Evolutionary conservation across 768 basidiomycete species (phyloP).

Genomic region (Cantharellus cinnabarinus): DNA sequence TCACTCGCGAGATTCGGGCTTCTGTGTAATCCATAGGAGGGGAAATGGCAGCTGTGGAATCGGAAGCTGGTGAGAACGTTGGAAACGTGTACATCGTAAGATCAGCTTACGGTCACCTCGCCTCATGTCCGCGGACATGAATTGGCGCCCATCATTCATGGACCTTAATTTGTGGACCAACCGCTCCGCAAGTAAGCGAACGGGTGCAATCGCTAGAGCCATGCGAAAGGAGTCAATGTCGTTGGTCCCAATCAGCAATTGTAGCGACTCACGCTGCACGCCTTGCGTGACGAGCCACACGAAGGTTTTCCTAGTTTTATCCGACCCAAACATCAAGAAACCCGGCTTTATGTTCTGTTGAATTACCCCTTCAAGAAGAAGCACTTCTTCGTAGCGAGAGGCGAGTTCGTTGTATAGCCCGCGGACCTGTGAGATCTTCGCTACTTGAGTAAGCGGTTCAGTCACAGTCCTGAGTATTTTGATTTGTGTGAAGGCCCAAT

Average conservation of each 20-base stretch:
- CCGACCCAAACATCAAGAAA: constrained; percentile 17
- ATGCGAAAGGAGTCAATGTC: background rate
- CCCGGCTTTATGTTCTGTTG: constrained; percentile 9
- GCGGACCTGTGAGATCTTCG: background rate
- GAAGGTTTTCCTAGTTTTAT: constrained; percentile 15
- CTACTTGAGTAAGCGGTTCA: background rate
- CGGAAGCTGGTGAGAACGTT: background rate
- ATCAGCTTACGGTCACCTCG: constrained; percentile 4
- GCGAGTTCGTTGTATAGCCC: constrained; percentile 1
- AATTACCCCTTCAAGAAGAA: constrained; percentile 4
- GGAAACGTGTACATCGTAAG: background rate
- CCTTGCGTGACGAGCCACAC: constrained; percentile 17
- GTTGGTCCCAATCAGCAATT: background rate
- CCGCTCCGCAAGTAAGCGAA: constrained; percentile 1
- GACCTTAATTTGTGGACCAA: background rate
- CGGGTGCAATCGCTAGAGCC: background rate
- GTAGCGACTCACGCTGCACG: constrained; percentile 11
- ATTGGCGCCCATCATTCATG: constrained; percentile 3
- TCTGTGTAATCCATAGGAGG: background rate
- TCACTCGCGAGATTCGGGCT: constrained; percentile 1
- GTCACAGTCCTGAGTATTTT: constrained; percentile 4
- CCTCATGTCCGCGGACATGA: constrained; percentile 5
- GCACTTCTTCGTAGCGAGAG: background rate
- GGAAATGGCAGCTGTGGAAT: background rate
- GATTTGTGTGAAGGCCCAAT: background rate